These are phyloP conservation scores for Hericium rajendrae DNA, from an alignment of 768 basidiomycete species.

Conservation along the genomic window DNA sequence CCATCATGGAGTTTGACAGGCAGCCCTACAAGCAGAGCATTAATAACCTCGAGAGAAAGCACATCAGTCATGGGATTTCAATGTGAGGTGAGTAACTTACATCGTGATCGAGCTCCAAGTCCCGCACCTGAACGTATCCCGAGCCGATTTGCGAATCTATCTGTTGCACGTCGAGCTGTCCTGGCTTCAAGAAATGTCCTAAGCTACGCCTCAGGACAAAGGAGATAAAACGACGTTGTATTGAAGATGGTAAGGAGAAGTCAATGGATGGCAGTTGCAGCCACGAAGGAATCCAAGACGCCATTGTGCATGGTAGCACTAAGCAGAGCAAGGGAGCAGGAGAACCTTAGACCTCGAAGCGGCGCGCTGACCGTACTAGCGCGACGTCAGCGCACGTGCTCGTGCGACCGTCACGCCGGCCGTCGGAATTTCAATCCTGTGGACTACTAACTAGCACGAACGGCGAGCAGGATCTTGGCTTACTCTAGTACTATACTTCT, in stretches of 20 bases:
- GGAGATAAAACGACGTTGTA: slow-evolving; percentile 85
- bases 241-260: slow-evolving; percentile 53
- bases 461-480: too few relatives aligned
- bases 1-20: slow-evolving; percentile 67
- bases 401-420: too few relatives aligned
- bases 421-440: too few relatives aligned
- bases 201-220: slow-evolving; percentile 77
- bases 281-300: slow-evolving; percentile 35
- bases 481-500: too few relatives aligned
- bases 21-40: slow-evolving; percentile 50
- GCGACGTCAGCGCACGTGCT: too few relatives aligned
- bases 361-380: too few relatives aligned
- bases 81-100: slow-evolving; percentile 33
- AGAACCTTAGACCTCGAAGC: too few relatives aligned
- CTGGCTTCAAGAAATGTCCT: slow-evolving; percentile 81
- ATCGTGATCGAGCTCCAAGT: slow-evolving; percentile 68
- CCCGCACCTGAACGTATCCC: slow-evolving; percentile 78
- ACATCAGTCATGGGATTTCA: slow-evolving; percentile 7
- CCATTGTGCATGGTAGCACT: slow-evolving; percentile 16
- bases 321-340: background rate
- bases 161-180: slow-evolving; percentile 77
- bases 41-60: slow-evolving; percentile 55
- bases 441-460: too few relatives aligned
- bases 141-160: slow-evolving; percentile 92
- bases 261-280: slow-evolving; percentile 52